Evolutionary conservation across 1,284 basidiomycete genomes (phyloP), one percentile per base, ranked within the genome.

Genomic region (Ceratobasidium theobromae): DNA sequence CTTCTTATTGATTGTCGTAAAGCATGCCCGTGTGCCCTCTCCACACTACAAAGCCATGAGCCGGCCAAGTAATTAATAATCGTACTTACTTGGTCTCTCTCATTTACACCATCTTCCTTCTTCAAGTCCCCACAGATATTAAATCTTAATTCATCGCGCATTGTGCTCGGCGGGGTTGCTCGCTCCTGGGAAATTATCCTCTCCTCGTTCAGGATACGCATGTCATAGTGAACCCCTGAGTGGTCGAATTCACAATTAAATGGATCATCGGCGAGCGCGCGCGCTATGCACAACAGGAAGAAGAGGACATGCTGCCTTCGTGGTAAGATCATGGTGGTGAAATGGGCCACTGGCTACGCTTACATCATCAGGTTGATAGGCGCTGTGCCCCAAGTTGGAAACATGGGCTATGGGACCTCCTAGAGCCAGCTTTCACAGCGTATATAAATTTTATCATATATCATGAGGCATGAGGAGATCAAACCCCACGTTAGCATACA

Each of bases 1-100:
- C 52, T 88, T 91, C 72, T 78, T 72, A 73, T 89, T 91, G 40
- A 80, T 81, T 71, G 81, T 83, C 2, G 84, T 87, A 35, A 91
- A 77, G 74, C 90, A 93, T 58, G 84, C 89, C 72, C 85, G 79
- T 46, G 87, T 88, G 33, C 84, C 87, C 38, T 72, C 66, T 35
- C 81, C 76, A 78, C 90, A 93, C 89, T 92, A 71, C 46, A 48
- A 32, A n/a, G 52, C 14, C 30, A 40, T 25, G 28, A 14, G 27
- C 28, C 23, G 11, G 33, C 28, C 18, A 21, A 12, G 27, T 11
- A 14, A 18, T n/a, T 5, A 27, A 58, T 23, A 28, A 32, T 38
- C 35, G 54, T 27, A 73, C 81, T 71, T 75, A 90, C 89, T 82
- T 91, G 89, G 76, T 93, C 90, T 35, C 75, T 73, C 4, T 82